Percentiles rank a stretch among this genome's conserved stretches.
Conservation (phyloP, 2,329 filamentous ascomycete species). For the Ophiostoma novo-ulmi region DNA sequence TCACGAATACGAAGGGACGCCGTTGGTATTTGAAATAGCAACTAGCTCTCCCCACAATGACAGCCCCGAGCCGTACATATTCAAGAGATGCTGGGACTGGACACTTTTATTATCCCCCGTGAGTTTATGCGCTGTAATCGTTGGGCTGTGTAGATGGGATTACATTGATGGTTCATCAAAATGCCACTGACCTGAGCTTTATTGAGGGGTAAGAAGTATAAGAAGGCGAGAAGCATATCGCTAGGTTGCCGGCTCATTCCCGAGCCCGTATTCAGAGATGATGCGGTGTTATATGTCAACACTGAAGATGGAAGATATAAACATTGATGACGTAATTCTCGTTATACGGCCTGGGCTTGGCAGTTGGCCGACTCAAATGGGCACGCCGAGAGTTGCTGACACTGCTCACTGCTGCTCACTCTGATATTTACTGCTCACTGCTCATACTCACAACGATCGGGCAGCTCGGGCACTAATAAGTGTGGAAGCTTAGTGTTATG, state of each 20-base stretch:
- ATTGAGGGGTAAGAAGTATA: neutral
- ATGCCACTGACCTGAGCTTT: neutral
- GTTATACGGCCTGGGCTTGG: neutral
- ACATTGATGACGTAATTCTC: neutral
- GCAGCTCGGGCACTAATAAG: neutral
- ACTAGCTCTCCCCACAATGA: neutral
- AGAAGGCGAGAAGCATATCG: neutral
- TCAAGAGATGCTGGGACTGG: no score
- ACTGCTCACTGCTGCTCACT: neutral
- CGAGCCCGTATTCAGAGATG: neutral
- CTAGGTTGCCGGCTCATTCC: neutral
- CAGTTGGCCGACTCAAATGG: neutral
- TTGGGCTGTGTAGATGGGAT: neutral
- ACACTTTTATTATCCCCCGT: no score
- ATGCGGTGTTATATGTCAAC: neutral
- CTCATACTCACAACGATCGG: neutral
- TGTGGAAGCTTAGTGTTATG: neutral
- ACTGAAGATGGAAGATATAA: neutral
- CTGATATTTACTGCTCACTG: neutral
- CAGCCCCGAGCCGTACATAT: neutral
- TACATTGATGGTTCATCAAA: neutral
- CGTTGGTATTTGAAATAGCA: neutral
- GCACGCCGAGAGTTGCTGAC: neutral
- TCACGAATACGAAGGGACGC: neutral
- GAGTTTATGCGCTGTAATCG: no score